Evolutionary conservation across 805 yeast genomes (phyloP).

Genomic region (Ogataea siamensis): DNA sequence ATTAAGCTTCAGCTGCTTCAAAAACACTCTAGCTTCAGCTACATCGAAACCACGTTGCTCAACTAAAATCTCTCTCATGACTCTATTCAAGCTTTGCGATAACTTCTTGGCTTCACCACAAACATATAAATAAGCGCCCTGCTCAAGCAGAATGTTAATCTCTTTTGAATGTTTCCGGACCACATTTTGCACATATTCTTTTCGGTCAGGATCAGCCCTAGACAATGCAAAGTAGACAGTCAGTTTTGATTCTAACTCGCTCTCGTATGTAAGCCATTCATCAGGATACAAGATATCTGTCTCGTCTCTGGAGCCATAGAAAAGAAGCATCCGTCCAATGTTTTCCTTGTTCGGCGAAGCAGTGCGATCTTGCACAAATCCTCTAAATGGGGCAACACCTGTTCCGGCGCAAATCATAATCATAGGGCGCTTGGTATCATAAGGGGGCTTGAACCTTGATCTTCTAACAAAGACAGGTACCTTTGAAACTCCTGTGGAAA

Average conservation of each 20-base stretch:
- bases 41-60: slow-evolving; percentile 35
- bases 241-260: slow-evolving; percentile 49
- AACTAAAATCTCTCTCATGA: slow-evolving; percentile 60
- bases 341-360: slow-evolving; percentile 36
- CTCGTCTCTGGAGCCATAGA: slow-evolving; percentile 79
- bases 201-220: slow-evolving; percentile 46
- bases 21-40: slow-evolving; percentile 61
- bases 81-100: slow-evolving; percentile 84
- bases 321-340: slow-evolving; percentile 66
- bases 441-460: slow-evolving; percentile 85
- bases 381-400: slow-evolving; percentile 96
- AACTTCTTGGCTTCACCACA: slow-evolving; percentile 92
- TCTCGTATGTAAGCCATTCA: slow-evolving; percentile 73
- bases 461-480: slow-evolving; percentile 85
- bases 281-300: slow-evolving; percentile 72
- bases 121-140: slow-evolving; percentile 82
- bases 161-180: slow-evolving; percentile 39
- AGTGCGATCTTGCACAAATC: slow-evolving; percentile 73
- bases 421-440: slow-evolving; percentile 74
- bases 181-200: neutral
- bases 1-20: slow-evolving; percentile 71
- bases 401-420: slow-evolving; percentile 95
- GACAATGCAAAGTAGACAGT: slow-evolving; percentile 78
- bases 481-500: slow-evolving; percentile 32
- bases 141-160: slow-evolving; percentile 43